Evolutionary conservation across 179 eudicot genomes (phyloP).

Genomic region (Carnegiea gigantea): DNA sequence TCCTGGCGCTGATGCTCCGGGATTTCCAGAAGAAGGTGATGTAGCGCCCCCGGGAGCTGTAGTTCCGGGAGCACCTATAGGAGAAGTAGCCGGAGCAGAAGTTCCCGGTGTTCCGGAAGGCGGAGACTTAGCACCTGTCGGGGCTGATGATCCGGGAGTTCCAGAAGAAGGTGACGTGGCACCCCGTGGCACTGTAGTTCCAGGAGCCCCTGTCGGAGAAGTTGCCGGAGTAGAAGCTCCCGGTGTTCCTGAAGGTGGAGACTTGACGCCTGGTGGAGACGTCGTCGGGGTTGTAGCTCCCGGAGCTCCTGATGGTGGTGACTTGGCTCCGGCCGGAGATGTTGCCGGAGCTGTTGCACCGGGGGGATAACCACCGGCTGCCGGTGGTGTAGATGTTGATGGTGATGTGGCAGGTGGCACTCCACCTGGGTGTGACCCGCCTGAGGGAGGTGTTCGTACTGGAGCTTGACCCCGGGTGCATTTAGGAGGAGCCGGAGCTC

Average conservation of each 20-base stretch:
- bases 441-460: background rate
- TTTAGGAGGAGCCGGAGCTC: background rate
- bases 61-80: background rate
- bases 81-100: background rate
- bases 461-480: background rate
- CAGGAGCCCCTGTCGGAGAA: background rate
- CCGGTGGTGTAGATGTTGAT: background rate
- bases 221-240: background rate
- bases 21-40: background rate
- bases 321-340: too few species aligned
- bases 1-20: background rate
- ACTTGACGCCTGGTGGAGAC: background rate
- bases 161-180: background rate
- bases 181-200: background rate
- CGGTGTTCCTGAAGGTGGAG: background rate
- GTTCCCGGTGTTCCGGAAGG: background rate
- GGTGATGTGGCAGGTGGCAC: background rate
- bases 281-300: background rate
- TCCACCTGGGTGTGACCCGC: background rate
- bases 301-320: background rate
- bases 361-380: background rate
- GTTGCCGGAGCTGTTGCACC: background rate
- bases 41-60: background rate
- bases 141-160: background rate
- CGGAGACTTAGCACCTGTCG: background rate